Base-by-base conservation (phyloP, 495 filamentous ascomycete genomes). In the Amniculicola lignicola region DNA sequence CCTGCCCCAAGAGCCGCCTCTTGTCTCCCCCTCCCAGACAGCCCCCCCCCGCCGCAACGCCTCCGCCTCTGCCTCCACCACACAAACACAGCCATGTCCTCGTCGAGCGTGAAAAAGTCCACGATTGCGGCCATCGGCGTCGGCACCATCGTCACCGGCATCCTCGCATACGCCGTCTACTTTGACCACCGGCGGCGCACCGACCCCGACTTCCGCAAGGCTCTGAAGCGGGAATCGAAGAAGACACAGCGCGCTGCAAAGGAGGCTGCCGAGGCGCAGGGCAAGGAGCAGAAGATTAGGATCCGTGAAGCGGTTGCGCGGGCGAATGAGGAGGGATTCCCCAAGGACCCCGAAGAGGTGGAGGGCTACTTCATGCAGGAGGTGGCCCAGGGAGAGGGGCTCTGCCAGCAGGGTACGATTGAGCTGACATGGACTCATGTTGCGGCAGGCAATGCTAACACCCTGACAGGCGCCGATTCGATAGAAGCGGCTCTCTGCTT, bases 281-380 rank as follows among this genome's bases (percentile, higher is more conserved):
- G 78, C 35, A 79, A 81, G 49, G 72, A 79, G 67, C 88, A 93
- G 72, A 83, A 84, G 56, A 77, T 88, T 64, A 67, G 72, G 51
- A 86, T 97, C 71, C 83, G 84, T 72, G 70, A 71, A 35, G 80
- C 79, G 18, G 83, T 97, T 23, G 79, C 86, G 54, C 75, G 82
- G 59, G 90, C 90, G 46, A 87, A 89, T 76, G 83, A 86, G 50
- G 90, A 93, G 70, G 93, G 90, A 11, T 95, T 93, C 80, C 94
- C 94, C 15, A 81, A 79, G 27, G 87, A 88, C 64, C 81, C 89
- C 22, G 94, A 97, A 64, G 90, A 95, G 74, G 91, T 88, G 75
- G 88, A 92, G 75, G 75, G 79, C 38, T 92, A 89, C 78, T 98
- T 98, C 76, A 93, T 97, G 87, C 82, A 84, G 66, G 88, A 95